Base-by-base conservation (phyloP, 1,284 basidiomycete genomes). In the Fomitopsis palustris region DNA sequence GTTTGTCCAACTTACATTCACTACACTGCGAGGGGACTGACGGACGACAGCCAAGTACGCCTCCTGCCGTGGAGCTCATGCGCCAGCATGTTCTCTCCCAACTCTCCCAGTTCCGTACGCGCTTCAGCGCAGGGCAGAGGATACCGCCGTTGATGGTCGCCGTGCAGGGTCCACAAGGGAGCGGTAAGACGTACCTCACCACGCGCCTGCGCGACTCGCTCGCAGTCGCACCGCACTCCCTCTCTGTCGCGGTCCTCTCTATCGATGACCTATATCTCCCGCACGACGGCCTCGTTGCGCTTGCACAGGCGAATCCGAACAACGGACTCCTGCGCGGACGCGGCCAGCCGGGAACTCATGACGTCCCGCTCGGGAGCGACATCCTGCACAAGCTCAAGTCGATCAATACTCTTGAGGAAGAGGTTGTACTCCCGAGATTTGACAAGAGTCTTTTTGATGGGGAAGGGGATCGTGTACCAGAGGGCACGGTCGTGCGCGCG, bases 321-420 rank as follows among this genome's bases (percentile, higher is more conserved):
- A 95, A 95, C 67, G 67, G 70, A 19, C 77, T 96, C 6, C 79
- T 93, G 65, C 77, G 81, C 14, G 94, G 94, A 5, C 82, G 93
- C 23, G 93, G 93, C 0, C 90, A 88, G 66, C 94, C 93, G 0
- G 94, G 94, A 0, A 96, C 93, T 10, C 93, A 96, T 68, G 93
- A 96, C 68, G 72, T 93, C 21, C 65, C 70, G 1, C 79, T 95
- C 6, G 92, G 89, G 12, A 62, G 77, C 0, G 60, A 75, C 4
- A 68, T 90, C 37, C 71, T 95, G 41, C 65, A 69, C 6, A 70
- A 74, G 16, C 73, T 95, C 45, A 78, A 78, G 64, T 63, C 66
- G 9, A 82, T 84, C 64, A 82, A 79, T 60, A 70, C 9, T 53
- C 55, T 7, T 6, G n/a, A 10, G n/a, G 52, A 37, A 6, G 65